phyloP scores from a whole-genome alignment of 2,329 filamentous ascomycete species.

The Pseudocercospora musae region DNA sequence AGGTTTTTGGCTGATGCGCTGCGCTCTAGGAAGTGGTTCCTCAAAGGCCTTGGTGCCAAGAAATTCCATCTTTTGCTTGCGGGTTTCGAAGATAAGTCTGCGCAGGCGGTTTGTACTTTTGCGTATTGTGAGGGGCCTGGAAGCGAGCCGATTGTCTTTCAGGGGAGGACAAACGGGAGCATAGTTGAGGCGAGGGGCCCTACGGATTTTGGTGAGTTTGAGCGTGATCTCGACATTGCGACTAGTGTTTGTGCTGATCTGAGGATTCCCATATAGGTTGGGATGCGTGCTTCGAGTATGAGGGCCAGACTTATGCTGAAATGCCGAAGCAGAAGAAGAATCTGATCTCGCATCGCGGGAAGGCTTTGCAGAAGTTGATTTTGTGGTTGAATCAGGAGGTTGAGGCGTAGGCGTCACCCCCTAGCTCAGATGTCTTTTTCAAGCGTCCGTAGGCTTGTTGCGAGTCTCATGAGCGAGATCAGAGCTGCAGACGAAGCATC shows the following conservation, averaged over 20 bases:
- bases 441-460: background rate
- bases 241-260: background rate
- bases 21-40: constrained; percentile 79
- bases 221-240: background rate
- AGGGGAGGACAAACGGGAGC: constrained; percentile 77
- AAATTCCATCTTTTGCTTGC: constrained; percentile 87
- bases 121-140: constrained; percentile 85
- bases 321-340: constrained; percentile 91
- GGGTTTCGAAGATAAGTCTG: constrained; percentile 85
- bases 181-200: constrained; percentile 58
- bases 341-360: constrained; percentile 83
- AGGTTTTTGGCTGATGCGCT: background rate
- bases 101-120: constrained; percentile 93
- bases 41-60: constrained; percentile 74
- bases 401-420: constrained; percentile 12
- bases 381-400: constrained; percentile 57
- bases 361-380: constrained; percentile 82
- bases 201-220: constrained; percentile 69
- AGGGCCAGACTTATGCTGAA: constrained; percentile 89
- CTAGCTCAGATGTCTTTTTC: background rate
- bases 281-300: constrained; percentile 94
- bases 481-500: background rate
- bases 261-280: constrained; percentile 61
- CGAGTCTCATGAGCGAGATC: background rate
- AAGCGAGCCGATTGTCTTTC: constrained; percentile 80